phyloP scores from a whole-genome alignment of 805 yeast genomes.

The Yarrowia alimentaria region DNA sequence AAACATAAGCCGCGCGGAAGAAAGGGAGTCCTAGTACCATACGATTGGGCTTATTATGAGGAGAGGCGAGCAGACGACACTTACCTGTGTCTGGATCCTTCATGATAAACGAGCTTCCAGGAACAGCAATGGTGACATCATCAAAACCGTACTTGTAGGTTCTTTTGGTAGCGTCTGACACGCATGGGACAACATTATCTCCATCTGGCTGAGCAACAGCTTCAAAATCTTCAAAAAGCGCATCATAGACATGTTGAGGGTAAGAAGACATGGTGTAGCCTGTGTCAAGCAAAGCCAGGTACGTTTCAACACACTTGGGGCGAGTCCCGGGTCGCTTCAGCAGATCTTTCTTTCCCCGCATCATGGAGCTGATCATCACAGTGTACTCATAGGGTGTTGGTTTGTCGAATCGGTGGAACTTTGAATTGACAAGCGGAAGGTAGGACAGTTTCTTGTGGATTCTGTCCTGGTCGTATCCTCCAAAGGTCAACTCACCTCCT shows the following conservation, averaged over 20 bases:
- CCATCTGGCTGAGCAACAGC: not conserved
- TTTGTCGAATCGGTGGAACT: not conserved
- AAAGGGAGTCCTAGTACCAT: conserved; percentile 11
- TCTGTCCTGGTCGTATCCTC: conserved; percentile 11
- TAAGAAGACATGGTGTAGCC: not conserved
- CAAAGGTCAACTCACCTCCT: not conserved
- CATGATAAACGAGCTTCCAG: not conserved
- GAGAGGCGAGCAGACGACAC: not conserved
- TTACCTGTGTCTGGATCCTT: not conserved
- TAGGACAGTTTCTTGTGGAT: conserved; percentile 2
- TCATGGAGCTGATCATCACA: not conserved
- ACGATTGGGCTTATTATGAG: not conserved
- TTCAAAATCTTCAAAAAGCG: not conserved
- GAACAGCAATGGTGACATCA: not conserved
- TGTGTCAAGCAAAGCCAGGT: not conserved
- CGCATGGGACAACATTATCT: not conserved
- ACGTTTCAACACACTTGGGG: conserved; percentile 8
- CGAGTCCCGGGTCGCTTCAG: conserved; percentile 5
- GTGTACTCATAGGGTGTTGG: conserved; percentile 1
- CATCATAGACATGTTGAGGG: not conserved
- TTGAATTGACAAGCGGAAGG: not conserved
- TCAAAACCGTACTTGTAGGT: conserved; percentile 1
- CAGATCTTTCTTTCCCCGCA: not conserved
- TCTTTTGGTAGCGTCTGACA: not conserved
- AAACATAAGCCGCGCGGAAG: conserved; percentile 7